These are phyloP conservation scores for Alternaria incomplexa DNA, from an alignment of 2,329 filamentous ascomycete species.

Conservation along the genomic window DNA sequence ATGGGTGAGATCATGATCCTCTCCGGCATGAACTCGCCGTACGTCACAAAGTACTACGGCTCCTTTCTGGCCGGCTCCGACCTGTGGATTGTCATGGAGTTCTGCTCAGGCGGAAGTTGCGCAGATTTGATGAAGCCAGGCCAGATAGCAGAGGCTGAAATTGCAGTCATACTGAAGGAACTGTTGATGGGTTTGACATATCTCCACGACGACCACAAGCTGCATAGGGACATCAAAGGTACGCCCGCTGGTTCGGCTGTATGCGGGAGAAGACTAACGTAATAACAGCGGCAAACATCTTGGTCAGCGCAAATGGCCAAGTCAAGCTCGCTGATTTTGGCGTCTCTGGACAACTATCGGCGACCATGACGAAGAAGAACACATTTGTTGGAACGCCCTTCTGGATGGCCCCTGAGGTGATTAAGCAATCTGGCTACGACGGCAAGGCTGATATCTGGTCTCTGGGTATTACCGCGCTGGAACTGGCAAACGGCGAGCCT, in stretches of 20 bases:
- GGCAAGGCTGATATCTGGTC: conserved; percentile 99
- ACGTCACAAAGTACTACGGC: conserved; percentile 97
- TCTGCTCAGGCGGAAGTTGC: conserved; percentile 95
- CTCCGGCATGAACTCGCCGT: conserved; percentile 92
- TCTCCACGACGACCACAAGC: conserved; percentile 91
- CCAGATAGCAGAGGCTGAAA: conserved; percentile 90
- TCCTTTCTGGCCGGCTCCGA: conserved; percentile 96
- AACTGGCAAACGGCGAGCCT: conserved; percentile 88
- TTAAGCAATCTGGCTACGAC: conserved; percentile 97
- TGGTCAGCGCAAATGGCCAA: conserved; percentile 88
- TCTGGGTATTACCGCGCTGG: conserved; percentile 89
- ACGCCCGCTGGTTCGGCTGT: conserved; percentile 25
- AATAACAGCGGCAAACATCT: conserved; percentile 84
- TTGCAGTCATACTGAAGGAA: conserved; percentile 92
- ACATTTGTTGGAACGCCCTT: conserved; percentile 98
- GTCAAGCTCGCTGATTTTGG: conserved; percentile 98
- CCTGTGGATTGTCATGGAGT: conserved; percentile 99
- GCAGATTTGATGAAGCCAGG: conserved; percentile 96
- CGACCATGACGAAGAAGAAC: conserved; percentile 99
- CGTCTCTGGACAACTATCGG: conserved; percentile 92
- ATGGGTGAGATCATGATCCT: conserved; percentile 98
- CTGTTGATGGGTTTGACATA: conserved; percentile 90
- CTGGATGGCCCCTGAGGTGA: conserved; percentile 99
- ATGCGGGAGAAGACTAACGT: conserved; percentile 7
- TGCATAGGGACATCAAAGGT: conserved; percentile 97